These are phyloP conservation scores for Tylopilus felleus DNA, from an alignment of 768 basidiomycete genomes.

Conservation along the genomic window DNA sequence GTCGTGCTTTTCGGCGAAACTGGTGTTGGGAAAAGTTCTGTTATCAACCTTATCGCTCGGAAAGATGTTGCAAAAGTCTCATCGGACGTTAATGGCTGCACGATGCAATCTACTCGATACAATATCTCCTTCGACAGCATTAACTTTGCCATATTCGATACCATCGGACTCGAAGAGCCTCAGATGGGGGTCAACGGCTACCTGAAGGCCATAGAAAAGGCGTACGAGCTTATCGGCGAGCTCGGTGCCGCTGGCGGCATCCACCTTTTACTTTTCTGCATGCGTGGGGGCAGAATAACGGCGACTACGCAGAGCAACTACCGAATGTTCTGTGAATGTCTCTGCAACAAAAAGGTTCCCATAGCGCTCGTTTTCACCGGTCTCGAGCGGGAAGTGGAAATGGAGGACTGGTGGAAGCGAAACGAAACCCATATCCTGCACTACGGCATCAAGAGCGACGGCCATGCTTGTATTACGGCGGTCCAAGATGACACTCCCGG, in stretches of 20 bases:
- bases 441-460: constrained; percentile 28
- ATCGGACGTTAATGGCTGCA: constrained; percentile 32
- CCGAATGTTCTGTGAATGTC: constrained; percentile 36
- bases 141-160: constrained; percentile 31
- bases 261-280: no score
- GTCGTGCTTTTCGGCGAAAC: constrained; percentile 42
- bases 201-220: constrained; percentile 27
- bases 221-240: constrained; percentile 31
- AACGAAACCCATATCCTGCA: constrained; percentile 22
- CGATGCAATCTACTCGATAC: constrained; percentile 32
- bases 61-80: constrained; percentile 23
- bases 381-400: constrained; percentile 33
- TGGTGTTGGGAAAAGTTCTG: constrained; percentile 34
- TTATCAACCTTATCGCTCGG: constrained; percentile 32
- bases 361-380: constrained; percentile 40
- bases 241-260: constrained; percentile 32
- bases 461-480: constrained; percentile 32
- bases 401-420: constrained; percentile 36
- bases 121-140: constrained; percentile 18
- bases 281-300: no score
- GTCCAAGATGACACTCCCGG: constrained; percentile 21
- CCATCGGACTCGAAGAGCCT: constrained; percentile 35
- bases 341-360: constrained; percentile 38
- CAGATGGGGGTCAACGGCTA: constrained; percentile 28
- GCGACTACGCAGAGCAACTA: no score